Evolutionary conservation across 495 filamentous ascomycete species (phyloP).

Genomic region (Neurospora sp.): DNA sequence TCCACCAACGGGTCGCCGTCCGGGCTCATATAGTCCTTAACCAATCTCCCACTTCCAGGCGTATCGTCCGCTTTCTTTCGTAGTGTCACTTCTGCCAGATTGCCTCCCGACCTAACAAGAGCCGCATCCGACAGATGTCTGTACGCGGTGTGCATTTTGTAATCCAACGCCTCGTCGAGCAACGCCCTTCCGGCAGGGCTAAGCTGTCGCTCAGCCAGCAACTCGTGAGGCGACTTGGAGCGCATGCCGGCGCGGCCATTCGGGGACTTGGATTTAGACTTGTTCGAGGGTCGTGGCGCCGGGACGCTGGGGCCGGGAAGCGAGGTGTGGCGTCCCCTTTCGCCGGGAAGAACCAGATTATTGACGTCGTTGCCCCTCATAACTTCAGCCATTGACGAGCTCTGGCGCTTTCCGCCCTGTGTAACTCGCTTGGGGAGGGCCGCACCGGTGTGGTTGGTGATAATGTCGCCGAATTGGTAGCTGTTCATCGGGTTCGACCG

Average conservation of each 20-base stretch:
- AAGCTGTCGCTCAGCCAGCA: slow-evolving; percentile 26
- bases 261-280: slow-evolving; percentile 59
- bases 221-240: slow-evolving; percentile 48
- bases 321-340: slow-evolving; percentile 37
- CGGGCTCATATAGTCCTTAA: slow-evolving; percentile 57
- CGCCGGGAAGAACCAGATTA: slow-evolving; percentile 31
- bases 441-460: slow-evolving; percentile 36
- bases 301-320: slow-evolving; percentile 27
- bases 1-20: slow-evolving; percentile 49
- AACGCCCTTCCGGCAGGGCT: slow-evolving; percentile 30
- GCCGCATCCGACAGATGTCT: slow-evolving; percentile 56
- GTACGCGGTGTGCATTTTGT: slow-evolving; percentile 51
- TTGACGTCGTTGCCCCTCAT: slow-evolving; percentile 36
- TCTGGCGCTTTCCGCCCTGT: slow-evolving; percentile 25
- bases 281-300: slow-evolving; percentile 28
- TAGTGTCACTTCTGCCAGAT: slow-evolving; percentile 40
- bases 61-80: slow-evolving; percentile 30
- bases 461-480: slow-evolving; percentile 44
- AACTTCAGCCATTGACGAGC: slow-evolving; percentile 38
- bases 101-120: slow-evolving; percentile 44
- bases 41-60: slow-evolving; percentile 48
- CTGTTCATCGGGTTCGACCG: slow-evolving; percentile 32
- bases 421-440: slow-evolving; percentile 33
- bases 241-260: slow-evolving; percentile 41
- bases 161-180: slow-evolving; percentile 39